Percentiles rank a stretch among this genome's conserved stretches.
Conservation (phyloP, 768 basidiomycete species). For the Kwoniella pini region DNA sequence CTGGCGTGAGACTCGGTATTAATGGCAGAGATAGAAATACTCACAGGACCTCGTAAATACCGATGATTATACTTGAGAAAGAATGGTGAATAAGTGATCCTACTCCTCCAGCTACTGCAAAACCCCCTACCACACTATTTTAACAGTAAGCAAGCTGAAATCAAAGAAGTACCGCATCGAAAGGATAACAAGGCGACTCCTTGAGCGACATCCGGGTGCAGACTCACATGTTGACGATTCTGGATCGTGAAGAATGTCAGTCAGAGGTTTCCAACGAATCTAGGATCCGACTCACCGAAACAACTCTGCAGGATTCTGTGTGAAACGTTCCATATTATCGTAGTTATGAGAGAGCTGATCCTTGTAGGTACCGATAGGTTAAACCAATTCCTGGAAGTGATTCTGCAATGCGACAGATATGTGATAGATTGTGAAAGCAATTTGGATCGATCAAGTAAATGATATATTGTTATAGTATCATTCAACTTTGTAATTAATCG, state of each 20-base stretch:
- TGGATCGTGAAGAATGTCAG: slow-evolving; percentile 14
- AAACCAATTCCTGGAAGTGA: too few species aligned
- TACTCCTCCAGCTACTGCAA: slow-evolving; percentile 49
- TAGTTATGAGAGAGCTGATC: not conserved
- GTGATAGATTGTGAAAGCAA: not conserved
- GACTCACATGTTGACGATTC: slow-evolving; percentile 50
- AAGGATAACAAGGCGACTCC: too few species aligned
- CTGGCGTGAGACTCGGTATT: not conserved
- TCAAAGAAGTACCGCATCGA: too few species aligned
- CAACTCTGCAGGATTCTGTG: slow-evolving; percentile 50
- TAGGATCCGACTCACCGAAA: slow-evolving; percentile 32
- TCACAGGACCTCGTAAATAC: slow-evolving; percentile 52
- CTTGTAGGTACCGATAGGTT: too few species aligned
- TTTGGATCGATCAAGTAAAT: too few species aligned
- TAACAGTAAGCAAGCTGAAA: not conserved
- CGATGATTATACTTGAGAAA: slow-evolving; percentile 54
- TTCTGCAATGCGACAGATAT: not conserved
- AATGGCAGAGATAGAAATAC: not conserved
- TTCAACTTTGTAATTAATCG: not conserved
- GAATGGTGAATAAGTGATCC: slow-evolving; percentile 51
- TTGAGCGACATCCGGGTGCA: not conserved
- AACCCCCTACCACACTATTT: slow-evolving; percentile 48
- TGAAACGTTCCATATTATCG: slow-evolving; percentile 45
- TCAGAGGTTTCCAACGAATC: not conserved
- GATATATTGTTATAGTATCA: not conserved